A percentile compares a stretch with the other conserved stretches of the same genome.
These are phyloP conservation scores for Hemileia vastatrix DNA, from an alignment of 1,284 basidiomycete genomes.

Conservation along the genomic window DNA sequence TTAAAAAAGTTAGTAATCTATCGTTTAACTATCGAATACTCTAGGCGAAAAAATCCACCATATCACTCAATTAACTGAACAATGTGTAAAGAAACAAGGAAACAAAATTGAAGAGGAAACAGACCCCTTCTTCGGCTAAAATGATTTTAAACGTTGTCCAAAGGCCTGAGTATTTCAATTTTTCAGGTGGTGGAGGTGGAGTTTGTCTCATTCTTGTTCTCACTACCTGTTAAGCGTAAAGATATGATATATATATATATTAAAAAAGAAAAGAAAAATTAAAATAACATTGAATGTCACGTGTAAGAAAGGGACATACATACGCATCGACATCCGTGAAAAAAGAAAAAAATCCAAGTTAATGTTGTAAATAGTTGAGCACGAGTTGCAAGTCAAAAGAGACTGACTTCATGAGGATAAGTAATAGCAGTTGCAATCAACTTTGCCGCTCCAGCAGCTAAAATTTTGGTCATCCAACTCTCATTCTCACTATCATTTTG, in stretches of 20 bases:
- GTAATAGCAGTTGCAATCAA: conserved; percentile 85
- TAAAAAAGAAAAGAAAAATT: not conserved
- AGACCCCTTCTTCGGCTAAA: conserved; percentile 75
- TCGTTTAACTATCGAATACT: too few relatives aligned
- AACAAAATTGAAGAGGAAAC: not conserved
- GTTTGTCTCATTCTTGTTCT: conserved; percentile 80
- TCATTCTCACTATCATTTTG: conserved; percentile 5
- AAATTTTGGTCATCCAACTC: conserved; percentile 69
- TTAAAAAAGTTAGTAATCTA: too few relatives aligned
- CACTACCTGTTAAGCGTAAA: conserved; percentile 56
- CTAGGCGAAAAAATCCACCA: too few relatives aligned
- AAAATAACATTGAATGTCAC: not conserved
- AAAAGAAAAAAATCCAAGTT: too few relatives aligned
- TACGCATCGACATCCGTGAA: too few relatives aligned
- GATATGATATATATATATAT: not conserved
- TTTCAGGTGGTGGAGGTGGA: conserved; percentile 43
- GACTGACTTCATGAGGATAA: conserved; percentile 83
- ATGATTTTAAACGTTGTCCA: conserved; percentile 75
- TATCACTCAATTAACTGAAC: too few relatives aligned
- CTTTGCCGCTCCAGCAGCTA: conserved; percentile 87
- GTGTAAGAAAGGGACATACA: too few relatives aligned
- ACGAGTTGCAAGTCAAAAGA: too few relatives aligned
- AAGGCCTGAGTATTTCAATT: conserved; percentile 70
- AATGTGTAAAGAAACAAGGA: not conserved
- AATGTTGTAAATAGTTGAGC: too few relatives aligned